phyloP scores from a whole-genome alignment of 176 grass and related monocot genomes.

The Saccharum spontaneum region DNA sequence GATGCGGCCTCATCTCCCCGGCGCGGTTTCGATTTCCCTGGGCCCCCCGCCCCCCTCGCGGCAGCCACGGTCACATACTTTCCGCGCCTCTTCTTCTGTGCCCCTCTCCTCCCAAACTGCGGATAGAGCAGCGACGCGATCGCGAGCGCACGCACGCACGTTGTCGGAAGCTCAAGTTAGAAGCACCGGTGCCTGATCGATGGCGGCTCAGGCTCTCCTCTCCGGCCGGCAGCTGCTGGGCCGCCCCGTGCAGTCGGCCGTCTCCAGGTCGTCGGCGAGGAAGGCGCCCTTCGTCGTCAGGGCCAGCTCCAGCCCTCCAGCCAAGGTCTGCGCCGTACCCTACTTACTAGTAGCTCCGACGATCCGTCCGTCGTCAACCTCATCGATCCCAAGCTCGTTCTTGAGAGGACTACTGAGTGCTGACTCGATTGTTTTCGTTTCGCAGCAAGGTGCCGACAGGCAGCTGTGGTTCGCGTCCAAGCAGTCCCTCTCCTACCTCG shows the following conservation, averaged over 20 bases:
- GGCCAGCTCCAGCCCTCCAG: slow-evolving; percentile 80
- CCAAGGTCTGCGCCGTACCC: slow-evolving; percentile 51
- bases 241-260: slow-evolving; percentile 50
- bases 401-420: neutral
- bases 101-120: slow-evolving; percentile 36
- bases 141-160: neutral
- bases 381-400: neutral
- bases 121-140: slow-evolving; percentile 3
- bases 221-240: slow-evolving; percentile 83
- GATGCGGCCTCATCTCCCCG: slow-evolving; percentile 64
- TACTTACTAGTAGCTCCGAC: neutral
- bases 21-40: slow-evolving; percentile 64
- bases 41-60: neutral
- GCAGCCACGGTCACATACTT: slow-evolving; percentile 24
- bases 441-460: slow-evolving; percentile 83
- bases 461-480: slow-evolving; percentile 98
- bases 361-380: neutral
- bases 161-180: neutral
- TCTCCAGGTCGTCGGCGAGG: slow-evolving; percentile 43
- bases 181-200: neutral
- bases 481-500: slow-evolving; percentile 86
- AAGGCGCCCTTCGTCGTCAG: slow-evolving; percentile 71
- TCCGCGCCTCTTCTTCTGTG: slow-evolving; percentile 7
- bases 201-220: slow-evolving; percentile 85
- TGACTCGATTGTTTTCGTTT: neutral